Conservation (phyloP, 352 stramenopile species). For the Phytophthora pistaciae region DNA sequence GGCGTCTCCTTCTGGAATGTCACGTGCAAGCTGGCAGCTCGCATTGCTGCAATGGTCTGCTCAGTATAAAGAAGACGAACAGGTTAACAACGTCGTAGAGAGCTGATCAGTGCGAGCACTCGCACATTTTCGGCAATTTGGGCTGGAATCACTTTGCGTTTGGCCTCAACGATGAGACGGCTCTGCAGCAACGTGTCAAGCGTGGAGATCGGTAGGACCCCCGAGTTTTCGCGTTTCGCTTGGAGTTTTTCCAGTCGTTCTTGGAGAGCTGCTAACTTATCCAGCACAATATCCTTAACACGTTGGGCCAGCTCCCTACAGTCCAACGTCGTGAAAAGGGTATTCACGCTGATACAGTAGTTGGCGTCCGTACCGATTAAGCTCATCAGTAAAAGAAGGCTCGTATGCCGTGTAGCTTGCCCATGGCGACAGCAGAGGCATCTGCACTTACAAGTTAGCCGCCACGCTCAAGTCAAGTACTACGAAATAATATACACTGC, state of each 20-base stretch:
- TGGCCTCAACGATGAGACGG: constrained; percentile 71
- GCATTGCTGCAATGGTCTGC: constrained; percentile 62
- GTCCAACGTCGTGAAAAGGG: neutral
- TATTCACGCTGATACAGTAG: neutral
- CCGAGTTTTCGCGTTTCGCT: constrained; percentile 47
- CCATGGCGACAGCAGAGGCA: constrained; percentile 61
- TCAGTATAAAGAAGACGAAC: neutral
- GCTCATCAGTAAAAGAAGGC: constrained; percentile 52
- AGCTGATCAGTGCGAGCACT: neutral
- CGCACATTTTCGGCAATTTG: constrained; percentile 57
- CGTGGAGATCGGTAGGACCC: constrained; percentile 53
- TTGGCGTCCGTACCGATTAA: constrained; percentile 45
- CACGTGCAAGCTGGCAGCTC: constrained; percentile 39
- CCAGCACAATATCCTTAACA: constrained; percentile 50
- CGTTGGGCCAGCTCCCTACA: constrained; percentile 50
- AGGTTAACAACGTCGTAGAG: too few relatives aligned
- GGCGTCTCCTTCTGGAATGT: neutral
- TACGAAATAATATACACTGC: too few relatives aligned
- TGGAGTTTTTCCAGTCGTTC: constrained; percentile 53
- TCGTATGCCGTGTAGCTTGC: constrained; percentile 52
- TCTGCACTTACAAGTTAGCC: constrained; percentile 15
- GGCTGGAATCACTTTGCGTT: constrained; percentile 57
- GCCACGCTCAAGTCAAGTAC: neutral
- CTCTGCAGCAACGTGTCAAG: constrained; percentile 60
- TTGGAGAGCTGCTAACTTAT: constrained; percentile 53